Percentiles rank a stretch among this genome's conserved stretches.
These are phyloP conservation scores for Trichosporon sp. DNA, from an alignment of 1,284 basidiomycete species.

Conservation along the genomic window DNA sequence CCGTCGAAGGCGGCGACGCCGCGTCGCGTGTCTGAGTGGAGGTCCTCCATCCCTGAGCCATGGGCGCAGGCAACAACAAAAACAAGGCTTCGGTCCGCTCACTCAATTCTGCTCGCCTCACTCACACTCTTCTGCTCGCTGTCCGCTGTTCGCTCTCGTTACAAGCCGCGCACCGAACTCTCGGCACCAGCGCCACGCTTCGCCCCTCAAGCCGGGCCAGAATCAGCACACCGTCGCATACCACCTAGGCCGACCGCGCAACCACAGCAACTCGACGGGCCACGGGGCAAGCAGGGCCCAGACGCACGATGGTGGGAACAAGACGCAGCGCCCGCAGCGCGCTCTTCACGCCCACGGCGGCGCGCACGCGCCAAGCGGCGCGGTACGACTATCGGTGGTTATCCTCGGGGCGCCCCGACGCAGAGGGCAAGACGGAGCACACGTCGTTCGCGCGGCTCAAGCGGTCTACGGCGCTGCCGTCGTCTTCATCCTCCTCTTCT, in stretches of 20 bases:
- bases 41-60: background rate
- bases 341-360: background rate
- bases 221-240: background rate
- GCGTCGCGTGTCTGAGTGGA: background rate
- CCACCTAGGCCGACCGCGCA: too few species aligned
- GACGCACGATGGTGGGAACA: background rate
- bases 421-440: constrained; percentile 20
- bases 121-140: background rate
- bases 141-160: too few species aligned
- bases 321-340: background rate
- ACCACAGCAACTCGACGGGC: background rate
- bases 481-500: background rate
- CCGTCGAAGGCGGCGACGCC: too few species aligned
- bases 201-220: too few species aligned
- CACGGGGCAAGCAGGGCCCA: too few species aligned
- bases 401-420: background rate
- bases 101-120: background rate
- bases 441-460: constrained; percentile 28
- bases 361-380: background rate
- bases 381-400: background rate
- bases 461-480: constrained; percentile 1
- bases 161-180: too few species aligned
- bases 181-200: too few species aligned
- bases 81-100: background rate
- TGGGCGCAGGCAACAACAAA: background rate